Evolutionary conservation across 2,329 filamentous ascomycete species (phyloP), one percentile per base, ranked within the genome.

Genomic region (Fonsecaea pedrosoi): DNA sequence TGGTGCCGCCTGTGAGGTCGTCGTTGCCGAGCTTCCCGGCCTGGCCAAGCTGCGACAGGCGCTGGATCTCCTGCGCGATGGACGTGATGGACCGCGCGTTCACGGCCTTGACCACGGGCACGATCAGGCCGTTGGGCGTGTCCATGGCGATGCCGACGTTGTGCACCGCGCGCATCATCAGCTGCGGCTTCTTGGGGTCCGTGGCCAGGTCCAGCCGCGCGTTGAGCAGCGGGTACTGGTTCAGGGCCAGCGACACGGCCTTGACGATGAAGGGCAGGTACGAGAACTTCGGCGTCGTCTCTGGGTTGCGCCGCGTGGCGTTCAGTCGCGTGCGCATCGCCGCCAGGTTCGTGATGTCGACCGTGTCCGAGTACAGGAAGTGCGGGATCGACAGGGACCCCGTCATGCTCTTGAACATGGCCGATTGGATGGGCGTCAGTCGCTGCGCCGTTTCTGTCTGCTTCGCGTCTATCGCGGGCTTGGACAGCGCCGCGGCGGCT

Each of bases 401-500:
- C 13, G 94, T 97, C 95, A 99, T 99, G 67, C 89, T 86, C 82
- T 96, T 97, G 88, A 97, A 98, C 95, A 99, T 99, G 76, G 92
- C 90, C 42, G 87, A 85, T 80, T 98, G 94, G 13, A 92, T 90
- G 42, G 89, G 89, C 12, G 92, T 92, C 68, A 99, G 83, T 65
- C 86, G 82, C 37, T 90, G 84, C 1, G 83, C 79, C 8, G 88
- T 90, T 78, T 98, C 95, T 62, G 81, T 82, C 77, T 91, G 90
- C 48, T 73, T 75, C 48, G 76, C 68, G 54, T 81, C 80, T 1
- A 83, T 81, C 13, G 78, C 72, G 38, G 79, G 75, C 54, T 74
- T 68, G 12, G 72, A 62, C 55, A 77, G 70, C 8, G 79, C 73
- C 25, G 77, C 72, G 68, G 78, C 71, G 57, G 77, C 58, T 21